phyloP scores from a whole-genome alignment of 805 yeast genomes.

The Kregervanrija pseudodelftensis region DNA sequence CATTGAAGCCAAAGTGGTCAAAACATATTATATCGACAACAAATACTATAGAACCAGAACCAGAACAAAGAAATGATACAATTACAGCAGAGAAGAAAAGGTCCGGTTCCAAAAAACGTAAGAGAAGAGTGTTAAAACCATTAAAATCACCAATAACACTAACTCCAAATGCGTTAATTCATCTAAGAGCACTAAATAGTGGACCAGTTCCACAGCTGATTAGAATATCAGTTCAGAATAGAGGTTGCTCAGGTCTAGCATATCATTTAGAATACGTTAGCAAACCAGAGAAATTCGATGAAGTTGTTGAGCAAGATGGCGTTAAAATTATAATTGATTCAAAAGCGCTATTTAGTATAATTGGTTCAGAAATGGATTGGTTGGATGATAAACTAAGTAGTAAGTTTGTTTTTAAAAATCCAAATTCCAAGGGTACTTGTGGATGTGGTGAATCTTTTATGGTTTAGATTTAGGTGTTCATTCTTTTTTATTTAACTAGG shows the following conservation, averaged over 20 bases:
- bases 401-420: constrained; percentile 87
- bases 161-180: constrained; percentile 67
- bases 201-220: constrained; percentile 86
- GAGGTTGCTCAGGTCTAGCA: constrained; percentile 95
- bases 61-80: constrained; percentile 2
- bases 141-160: constrained; percentile 85
- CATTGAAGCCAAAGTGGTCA: constrained; percentile 19
- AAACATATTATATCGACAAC: constrained; percentile 22
- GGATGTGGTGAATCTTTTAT: constrained; percentile 99
- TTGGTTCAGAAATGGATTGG: constrained; percentile 99
- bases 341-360: constrained; percentile 89
- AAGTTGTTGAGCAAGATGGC: constrained; percentile 86
- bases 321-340: constrained; percentile 90
- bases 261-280: constrained; percentile 88
- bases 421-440: constrained; percentile 95
- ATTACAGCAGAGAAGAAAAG: constrained; percentile 7
- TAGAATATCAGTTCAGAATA: constrained; percentile 86
- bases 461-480: constrained; percentile 47
- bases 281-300: constrained; percentile 92
- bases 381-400: constrained; percentile 85
- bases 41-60: constrained; percentile 2
- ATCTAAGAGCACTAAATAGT: constrained; percentile 57
- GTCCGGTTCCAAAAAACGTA: constrained; percentile 14
- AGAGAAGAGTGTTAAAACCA: constrained; percentile 68
- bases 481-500: background rate